Evolutionary conservation across 2,329 filamentous ascomycete species (phyloP).

Genomic region (Penicillium digitatum): DNA sequence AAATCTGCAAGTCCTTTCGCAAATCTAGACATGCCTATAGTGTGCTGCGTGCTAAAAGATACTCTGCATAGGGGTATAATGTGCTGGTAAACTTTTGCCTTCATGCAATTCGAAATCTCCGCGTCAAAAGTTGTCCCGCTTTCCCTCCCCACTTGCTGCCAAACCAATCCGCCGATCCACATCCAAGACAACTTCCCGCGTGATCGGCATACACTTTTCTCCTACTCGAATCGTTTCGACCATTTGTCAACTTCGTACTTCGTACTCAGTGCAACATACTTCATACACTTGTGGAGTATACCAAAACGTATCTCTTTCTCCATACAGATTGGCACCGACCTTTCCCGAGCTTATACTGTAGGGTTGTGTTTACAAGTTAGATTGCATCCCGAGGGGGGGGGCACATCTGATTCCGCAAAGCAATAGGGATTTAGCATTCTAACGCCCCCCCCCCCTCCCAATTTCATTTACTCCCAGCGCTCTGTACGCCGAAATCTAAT

Average conservation of each 20-base stretch:
- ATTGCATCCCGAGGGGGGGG: neutral
- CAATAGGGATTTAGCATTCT: neutral
- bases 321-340: neutral
- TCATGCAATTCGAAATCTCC: neutral
- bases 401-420: neutral
- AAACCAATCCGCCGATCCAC: slow-evolving; percentile 13
- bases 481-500: neutral
- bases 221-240: neutral
- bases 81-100: neutral
- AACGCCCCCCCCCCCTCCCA: neutral
- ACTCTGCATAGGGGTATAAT: neutral
- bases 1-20: neutral
- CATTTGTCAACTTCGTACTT: neutral
- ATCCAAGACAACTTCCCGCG: slow-evolving; percentile 18
- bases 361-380: neutral
- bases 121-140: slow-evolving; percentile 4
- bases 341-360: neutral
- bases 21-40: neutral
- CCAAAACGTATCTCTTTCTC: neutral
- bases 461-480: neutral
- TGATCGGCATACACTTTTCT: slow-evolving; percentile 20
- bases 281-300: neutral
- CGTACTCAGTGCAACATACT: no score
- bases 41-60: neutral
- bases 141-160: slow-evolving; percentile 3